These are phyloP conservation scores for Kluyveromyces starmeri DNA, from an alignment of 805 yeast species.

Conservation along the genomic window DNA sequence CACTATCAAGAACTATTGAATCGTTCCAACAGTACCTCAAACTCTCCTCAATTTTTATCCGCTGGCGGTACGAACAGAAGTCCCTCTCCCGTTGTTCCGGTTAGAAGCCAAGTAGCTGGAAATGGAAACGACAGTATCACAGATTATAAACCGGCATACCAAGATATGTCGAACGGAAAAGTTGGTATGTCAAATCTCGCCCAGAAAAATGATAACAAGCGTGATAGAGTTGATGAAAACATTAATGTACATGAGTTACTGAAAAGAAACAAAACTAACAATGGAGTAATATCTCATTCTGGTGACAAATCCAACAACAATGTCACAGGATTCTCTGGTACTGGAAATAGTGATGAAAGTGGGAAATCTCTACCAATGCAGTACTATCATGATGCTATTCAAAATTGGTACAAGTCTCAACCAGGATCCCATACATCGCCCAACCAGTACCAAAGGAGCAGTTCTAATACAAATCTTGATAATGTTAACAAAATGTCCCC, in stretches of 20 bases:
- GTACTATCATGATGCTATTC: not conserved
- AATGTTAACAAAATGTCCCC: slow-evolving; percentile 1
- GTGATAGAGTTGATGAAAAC: slow-evolving; percentile 17
- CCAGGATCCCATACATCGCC: not conserved
- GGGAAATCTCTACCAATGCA: not conserved
- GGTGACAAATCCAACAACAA: not conserved
- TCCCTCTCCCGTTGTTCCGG: not conserved
- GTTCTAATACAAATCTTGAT: slow-evolving; percentile 2
- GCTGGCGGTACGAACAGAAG: not conserved
- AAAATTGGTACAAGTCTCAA: slow-evolving; percentile 2
- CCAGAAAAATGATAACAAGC: slow-evolving; percentile 10
- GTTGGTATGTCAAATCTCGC: slow-evolving; percentile 31
- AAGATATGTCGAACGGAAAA: slow-evolving; percentile 41
- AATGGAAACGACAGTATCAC: slow-evolving; percentile 53
- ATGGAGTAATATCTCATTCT: not conserved
- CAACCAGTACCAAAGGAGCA: not conserved
- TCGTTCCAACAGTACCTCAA: slow-evolving; percentile 8
- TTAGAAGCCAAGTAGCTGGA: slow-evolving; percentile 35
- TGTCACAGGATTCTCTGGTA: not conserved
- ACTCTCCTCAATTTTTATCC: slow-evolving; percentile 4
- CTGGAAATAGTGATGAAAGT: slow-evolving; percentile 4
- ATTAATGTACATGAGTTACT: slow-evolving; percentile 16
- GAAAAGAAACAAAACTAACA: slow-evolving; percentile 9
- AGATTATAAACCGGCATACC: slow-evolving; percentile 65
- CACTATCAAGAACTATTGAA: slow-evolving; percentile 24